A percentile compares a stretch with the other conserved stretches of the same genome.
Conservation (phyloP, 73 alveolate species). For the Paramecium sexaurelia region DNA sequence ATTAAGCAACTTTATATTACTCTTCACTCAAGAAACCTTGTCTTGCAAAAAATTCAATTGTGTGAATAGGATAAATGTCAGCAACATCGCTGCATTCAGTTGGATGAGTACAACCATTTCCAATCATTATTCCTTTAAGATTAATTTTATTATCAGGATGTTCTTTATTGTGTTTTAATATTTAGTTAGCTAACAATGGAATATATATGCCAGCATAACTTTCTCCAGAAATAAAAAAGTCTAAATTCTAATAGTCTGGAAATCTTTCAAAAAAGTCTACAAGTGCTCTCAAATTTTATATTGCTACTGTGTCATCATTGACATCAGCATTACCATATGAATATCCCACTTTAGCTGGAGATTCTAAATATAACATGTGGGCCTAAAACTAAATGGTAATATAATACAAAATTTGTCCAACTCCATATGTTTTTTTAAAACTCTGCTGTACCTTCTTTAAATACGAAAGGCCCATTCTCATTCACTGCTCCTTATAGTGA, state of each 20-base stretch:
- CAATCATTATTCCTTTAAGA: slow-evolving; percentile 81
- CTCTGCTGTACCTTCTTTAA: neutral
- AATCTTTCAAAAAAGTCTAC: slow-evolving; percentile 78
- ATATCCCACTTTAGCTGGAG: slow-evolving; percentile 91
- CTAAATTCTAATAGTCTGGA: slow-evolving; percentile 77
- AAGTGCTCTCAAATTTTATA: slow-evolving; percentile 80
- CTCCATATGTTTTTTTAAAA: neutral
- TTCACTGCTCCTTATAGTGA: slow-evolving; percentile 80
- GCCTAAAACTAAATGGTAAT: slow-evolving; percentile 35
- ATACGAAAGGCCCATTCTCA: slow-evolving; percentile 89
- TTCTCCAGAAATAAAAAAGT: slow-evolving; percentile 90
- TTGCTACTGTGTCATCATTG: slow-evolving; percentile 79
- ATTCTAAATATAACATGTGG: slow-evolving; percentile 86
- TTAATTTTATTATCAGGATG: slow-evolving; percentile 67
- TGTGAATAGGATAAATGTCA: neutral
- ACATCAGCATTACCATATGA: slow-evolving; percentile 21
- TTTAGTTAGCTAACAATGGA: slow-evolving; percentile 81
- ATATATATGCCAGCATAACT: slow-evolving; percentile 94
- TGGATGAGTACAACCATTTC: slow-evolving; percentile 83
- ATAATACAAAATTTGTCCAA: slow-evolving; percentile 65
- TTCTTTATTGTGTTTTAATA: slow-evolving; percentile 53
- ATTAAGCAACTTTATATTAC: neutral
- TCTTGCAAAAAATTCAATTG: slow-evolving; percentile 7
- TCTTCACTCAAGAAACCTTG: neutral
- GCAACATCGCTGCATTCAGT: slow-evolving; percentile 24